Conservation (phyloP, 108 stramenopile genomes). For the Nitzschia sp. region DNA sequence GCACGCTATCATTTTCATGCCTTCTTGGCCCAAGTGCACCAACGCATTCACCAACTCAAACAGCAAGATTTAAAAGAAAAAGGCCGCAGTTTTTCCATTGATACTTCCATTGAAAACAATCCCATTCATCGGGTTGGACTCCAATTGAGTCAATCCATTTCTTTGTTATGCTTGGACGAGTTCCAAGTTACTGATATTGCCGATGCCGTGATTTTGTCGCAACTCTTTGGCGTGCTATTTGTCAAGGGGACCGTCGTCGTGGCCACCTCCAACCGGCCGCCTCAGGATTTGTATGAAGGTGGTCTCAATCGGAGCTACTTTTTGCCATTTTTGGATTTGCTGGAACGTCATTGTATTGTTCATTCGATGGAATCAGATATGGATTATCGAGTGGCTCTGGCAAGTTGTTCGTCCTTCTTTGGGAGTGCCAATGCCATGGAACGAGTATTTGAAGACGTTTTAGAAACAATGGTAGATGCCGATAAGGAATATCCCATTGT, state of each 20-base stretch:
- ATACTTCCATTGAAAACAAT: conserved; percentile 58
- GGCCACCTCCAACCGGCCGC: conserved; percentile 96
- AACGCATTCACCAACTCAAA: conserved; percentile 79
- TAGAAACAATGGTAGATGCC: conserved; percentile 12
- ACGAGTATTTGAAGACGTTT: background rate
- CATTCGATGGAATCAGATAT: conserved; percentile 56
- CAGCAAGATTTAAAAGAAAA: conserved; percentile 51
- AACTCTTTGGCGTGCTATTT: conserved; percentile 78
- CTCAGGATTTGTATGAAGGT: conserved; percentile 91
- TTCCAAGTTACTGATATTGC: conserved; percentile 99
- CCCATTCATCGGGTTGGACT: conserved; percentile 70
- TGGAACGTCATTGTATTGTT: conserved; percentile 81
- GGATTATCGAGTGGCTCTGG: conserved; percentile 58
- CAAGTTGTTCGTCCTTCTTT: conserved; percentile 32
- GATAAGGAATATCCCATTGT: conserved; percentile 19
- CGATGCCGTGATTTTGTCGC: conserved; percentile 90
- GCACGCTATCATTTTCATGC: conserved; percentile 94
- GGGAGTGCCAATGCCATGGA: conserved; percentile 4
- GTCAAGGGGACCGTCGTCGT: conserved; percentile 80
- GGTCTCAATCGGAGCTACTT: conserved; percentile 96
- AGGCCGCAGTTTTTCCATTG: conserved; percentile 68
- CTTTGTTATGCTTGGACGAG: conserved; percentile 97
- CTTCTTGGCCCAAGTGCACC: conserved; percentile 92
- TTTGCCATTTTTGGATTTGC: conserved; percentile 88
- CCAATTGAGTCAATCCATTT: conserved; percentile 56